A percentile compares a stretch with the other conserved stretches of the same genome.
Conservation (phyloP, 169 alveolate species). For the Plasmodium chabaudi region DNA sequence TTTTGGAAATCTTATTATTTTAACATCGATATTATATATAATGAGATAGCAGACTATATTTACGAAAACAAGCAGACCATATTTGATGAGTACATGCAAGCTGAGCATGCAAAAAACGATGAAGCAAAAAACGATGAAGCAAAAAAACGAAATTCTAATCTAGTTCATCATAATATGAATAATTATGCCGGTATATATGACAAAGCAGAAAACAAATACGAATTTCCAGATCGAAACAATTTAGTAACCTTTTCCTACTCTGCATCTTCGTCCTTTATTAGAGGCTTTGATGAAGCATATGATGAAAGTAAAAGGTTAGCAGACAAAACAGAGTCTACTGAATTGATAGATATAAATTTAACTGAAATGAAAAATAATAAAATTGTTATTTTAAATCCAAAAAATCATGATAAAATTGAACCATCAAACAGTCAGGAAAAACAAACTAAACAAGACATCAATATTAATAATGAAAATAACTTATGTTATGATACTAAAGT, state of each 20-base stretch:
- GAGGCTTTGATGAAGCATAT: slow-evolving; percentile 9
- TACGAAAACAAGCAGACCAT: slow-evolving; percentile 18
- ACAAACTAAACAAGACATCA: not conserved
- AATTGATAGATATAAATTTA: no score
- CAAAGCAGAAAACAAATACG: not conserved
- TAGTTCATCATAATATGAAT: not conserved
- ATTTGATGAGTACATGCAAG: no score
- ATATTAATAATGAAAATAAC: not conserved
- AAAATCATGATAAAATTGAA: no score
- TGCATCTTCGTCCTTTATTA: no score
- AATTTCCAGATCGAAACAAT: not conserved
- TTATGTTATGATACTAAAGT: not conserved
- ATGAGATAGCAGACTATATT: slow-evolving; percentile 67
- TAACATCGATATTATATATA: slow-evolving; percentile 67
- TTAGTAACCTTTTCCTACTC: not conserved
- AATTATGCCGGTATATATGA: not conserved
- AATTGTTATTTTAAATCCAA: no score
- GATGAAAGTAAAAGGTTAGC: slow-evolving; percentile 1
- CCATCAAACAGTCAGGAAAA: no score
- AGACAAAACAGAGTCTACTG: not conserved
- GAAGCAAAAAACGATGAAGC: not conserved
- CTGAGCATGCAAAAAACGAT: not conserved
- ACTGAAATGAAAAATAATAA: no score
- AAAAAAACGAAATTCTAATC: no score
- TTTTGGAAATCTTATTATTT: slow-evolving; percentile 74